These are phyloP conservation scores for Pseudocercospora fijiensis DNA, from an alignment of 2,329 filamentous ascomycete species.

Conservation along the genomic window DNA sequence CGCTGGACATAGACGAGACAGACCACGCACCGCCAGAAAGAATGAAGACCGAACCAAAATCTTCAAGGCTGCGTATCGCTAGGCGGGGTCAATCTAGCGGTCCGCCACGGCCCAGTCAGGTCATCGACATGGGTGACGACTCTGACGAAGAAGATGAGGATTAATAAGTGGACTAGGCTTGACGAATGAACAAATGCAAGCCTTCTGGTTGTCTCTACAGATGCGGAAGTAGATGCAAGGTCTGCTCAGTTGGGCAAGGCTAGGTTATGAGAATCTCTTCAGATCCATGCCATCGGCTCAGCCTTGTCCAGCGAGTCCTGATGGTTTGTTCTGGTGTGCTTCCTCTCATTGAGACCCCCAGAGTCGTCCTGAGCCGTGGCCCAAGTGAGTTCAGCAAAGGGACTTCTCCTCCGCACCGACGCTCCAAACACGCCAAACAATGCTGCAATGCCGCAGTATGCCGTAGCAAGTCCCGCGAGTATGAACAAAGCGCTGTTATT, in stretches of 20 bases:
- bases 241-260: neutral
- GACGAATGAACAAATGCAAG: neutral
- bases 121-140: slow-evolving; percentile 24
- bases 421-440: slow-evolving; percentile 12
- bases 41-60: slow-evolving; percentile 22
- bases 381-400: slow-evolving; percentile 14
- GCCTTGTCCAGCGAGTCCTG: neutral
- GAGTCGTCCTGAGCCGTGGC: neutral
- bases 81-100: neutral
- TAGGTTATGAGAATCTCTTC: neutral
- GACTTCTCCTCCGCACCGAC: slow-evolving; percentile 14
- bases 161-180: slow-evolving; percentile 40
- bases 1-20: slow-evolving; percentile 27
- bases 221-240: neutral
- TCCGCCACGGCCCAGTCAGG: slow-evolving; percentile 17
- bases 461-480: slow-evolving; percentile 44
- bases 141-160: slow-evolving; percentile 26
- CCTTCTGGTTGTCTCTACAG: neutral
- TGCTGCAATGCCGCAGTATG: slow-evolving; percentile 17
- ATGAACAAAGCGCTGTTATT: slow-evolving; percentile 44
- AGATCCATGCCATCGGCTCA: neutral
- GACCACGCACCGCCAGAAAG: slow-evolving; percentile 11
- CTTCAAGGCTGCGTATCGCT: slow-evolving; percentile 14
- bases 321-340: neutral
- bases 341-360: neutral